Evolutionary conservation across 768 basidiomycete genomes (phyloP).

Genomic region (Galerina marginata): DNA sequence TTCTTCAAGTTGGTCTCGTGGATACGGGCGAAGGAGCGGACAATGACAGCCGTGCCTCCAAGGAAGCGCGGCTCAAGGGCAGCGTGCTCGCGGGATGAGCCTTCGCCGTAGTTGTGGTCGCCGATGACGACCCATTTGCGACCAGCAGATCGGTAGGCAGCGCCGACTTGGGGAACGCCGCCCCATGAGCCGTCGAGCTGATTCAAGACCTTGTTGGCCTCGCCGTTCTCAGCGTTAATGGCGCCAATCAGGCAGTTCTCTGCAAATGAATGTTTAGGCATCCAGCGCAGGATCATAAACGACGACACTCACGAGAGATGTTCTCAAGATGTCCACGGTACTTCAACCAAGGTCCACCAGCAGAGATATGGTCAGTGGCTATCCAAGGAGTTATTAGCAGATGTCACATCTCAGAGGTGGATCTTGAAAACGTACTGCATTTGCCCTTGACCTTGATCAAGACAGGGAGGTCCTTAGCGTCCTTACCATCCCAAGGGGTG

Average conservation of each 20-base stretch:
- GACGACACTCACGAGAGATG: slow-evolving; percentile 77
- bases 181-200: slow-evolving; percentile 85
- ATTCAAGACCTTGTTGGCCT: slow-evolving; percentile 96
- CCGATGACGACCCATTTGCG: slow-evolving; percentile 98
- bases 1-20: slow-evolving; percentile 99
- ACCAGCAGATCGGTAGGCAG: slow-evolving; percentile 86
- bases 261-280: slow-evolving; percentile 32
- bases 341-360: slow-evolving; percentile 99
- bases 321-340: slow-evolving; percentile 99
- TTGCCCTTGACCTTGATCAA: slow-evolving; percentile 99
- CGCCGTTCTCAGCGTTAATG: slow-evolving; percentile 92
- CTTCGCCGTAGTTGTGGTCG: slow-evolving; percentile 96
- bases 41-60: slow-evolving; percentile 94
- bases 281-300: background rate
- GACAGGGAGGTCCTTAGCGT: slow-evolving; percentile 85
- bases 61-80: slow-evolving; percentile 95
- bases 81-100: slow-evolving; percentile 97
- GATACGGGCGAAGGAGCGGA: slow-evolving; percentile 96
- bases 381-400: slow-evolving; percentile 1
- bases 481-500: slow-evolving; percentile 92
- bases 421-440: slow-evolving; percentile 74
- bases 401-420: background rate
- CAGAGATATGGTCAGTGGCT: slow-evolving; percentile 94
- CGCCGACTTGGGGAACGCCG: slow-evolving; percentile 84
- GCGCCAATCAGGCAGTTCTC: slow-evolving; percentile 98